Conservation (phyloP, 73 alveolate genomes). For the Paramecium sexaurelia region DNA sequence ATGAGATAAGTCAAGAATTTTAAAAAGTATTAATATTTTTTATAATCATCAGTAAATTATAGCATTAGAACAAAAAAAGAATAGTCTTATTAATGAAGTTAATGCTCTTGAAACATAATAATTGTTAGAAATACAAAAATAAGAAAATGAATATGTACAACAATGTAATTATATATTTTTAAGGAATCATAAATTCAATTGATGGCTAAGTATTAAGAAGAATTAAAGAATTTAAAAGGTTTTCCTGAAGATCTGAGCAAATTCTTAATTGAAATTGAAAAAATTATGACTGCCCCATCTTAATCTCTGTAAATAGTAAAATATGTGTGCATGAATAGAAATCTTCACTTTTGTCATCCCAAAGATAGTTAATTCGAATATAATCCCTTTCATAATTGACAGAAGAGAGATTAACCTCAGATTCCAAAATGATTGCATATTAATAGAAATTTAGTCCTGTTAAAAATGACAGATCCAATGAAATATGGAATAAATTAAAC, state of each 20-base stretch:
- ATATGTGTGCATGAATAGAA: not conserved
- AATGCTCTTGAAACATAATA: not conserved
- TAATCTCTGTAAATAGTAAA: conserved; percentile 13
- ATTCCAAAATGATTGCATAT: not conserved
- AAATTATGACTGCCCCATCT: conserved; percentile 30
- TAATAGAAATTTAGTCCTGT: not conserved
- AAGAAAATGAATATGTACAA: not conserved
- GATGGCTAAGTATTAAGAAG: conserved; percentile 23
- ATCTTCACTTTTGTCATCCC: conserved; percentile 6
- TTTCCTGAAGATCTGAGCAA: conserved; percentile 19
- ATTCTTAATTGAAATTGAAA: conserved; percentile 28
- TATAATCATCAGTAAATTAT: not conserved
- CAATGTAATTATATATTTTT: not conserved
- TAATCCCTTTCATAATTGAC: not conserved
- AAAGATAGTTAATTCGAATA: not conserved
- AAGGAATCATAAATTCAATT: not conserved
- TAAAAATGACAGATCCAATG: not conserved
- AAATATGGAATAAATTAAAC: not conserved
- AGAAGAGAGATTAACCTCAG: conserved; percentile 27
- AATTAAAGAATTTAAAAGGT: not conserved
- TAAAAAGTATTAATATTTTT: not conserved
- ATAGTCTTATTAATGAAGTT: not conserved
- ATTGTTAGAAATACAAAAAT: not conserved
- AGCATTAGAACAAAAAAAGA: not conserved
- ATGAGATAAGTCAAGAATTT: not conserved